Base-by-base conservation (phyloP, 2,329 filamentous ascomycete genomes). In the Nothophaeocryptopus gaeumannii region DNA sequence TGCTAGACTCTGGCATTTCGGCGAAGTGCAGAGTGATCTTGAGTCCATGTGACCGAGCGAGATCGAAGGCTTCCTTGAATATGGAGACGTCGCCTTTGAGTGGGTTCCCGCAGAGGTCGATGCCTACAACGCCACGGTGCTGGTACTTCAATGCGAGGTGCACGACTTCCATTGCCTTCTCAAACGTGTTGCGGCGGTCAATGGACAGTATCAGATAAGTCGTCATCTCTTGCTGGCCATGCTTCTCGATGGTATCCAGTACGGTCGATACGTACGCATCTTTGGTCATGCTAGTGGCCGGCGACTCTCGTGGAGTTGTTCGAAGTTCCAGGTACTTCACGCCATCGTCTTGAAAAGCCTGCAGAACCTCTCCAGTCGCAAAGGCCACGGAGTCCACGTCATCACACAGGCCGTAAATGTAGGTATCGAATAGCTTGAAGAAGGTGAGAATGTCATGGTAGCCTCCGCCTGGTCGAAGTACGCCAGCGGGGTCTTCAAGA, bases 71-170 rank as follows among this genome's bases (percentile, higher is more conserved):
- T 0, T 76, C 70, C 1, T 73, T 71, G 64, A 89, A 86, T 5
- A 79, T 68, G 12, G 74, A 69, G 14, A 91, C 73, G 42, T 83
- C 77, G 8, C 83, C 83, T 55, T 74, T 76, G 0, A 77, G 72
- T 1, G 88, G 88, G 62, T 95, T 83, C 13, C 89, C 89, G 67
- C 88, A 92, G 14, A 93, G 78, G 63, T 93, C 89, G 15, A 93
- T 68, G 11, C 83, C 88, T 1, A 92, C 84, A 4, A 92, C 79
- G 3, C 58, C 57, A 11, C 46, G 47, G 70, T 61, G 56, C 11
- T 69, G 70, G 64, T 83, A 80, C 50, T 72, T 71, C 39, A 78
- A 66, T 1, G 86, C 86, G 1, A 93, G 75, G 13, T 78, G 70
- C 16, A 91, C 76, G 3, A 84, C 79, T 52, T 83, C 74, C n/a